phyloP scores from a whole-genome alignment of 345 rosid genomes.

The Arabidopsis arenosa region DNA sequence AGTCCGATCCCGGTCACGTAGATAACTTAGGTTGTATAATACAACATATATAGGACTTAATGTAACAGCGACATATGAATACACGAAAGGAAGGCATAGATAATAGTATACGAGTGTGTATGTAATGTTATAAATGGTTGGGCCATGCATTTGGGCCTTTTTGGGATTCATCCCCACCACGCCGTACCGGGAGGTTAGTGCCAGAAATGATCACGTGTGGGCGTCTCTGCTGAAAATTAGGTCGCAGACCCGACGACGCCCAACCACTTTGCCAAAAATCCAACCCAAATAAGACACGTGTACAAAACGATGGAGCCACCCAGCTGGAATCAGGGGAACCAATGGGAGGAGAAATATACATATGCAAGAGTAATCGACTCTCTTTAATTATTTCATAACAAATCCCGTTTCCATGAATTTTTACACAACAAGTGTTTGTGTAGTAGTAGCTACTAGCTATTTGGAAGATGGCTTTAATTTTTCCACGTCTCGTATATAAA shows the following conservation, averaged over 20 bases:
- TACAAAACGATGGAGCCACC: not conserved
- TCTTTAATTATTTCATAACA: no score
- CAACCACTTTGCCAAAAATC: slow-evolving; percentile 3
- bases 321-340: slow-evolving; percentile 37
- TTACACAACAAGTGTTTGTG: no score
- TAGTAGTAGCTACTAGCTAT: not conserved
- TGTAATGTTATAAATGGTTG: slow-evolving; percentile 21
- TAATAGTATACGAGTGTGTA: not conserved
- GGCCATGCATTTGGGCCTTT: slow-evolving; percentile 9
- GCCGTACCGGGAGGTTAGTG: slow-evolving; percentile 12
- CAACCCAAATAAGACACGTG: slow-evolving; percentile 22
- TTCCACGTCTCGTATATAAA: not conserved
- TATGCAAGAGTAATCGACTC: no score
- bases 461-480: not conserved
- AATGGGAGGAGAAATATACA: not conserved
- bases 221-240: slow-evolving; percentile 1
- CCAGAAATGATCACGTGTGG: slow-evolving; percentile 29
- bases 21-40: not conserved
- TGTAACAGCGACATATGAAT: not conserved
- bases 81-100: no score
- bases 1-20: slow-evolving; percentile 8
- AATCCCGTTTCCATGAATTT: no score
- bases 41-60: not conserved
- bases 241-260: slow-evolving; percentile 5
- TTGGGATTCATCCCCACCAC: slow-evolving; percentile 9